Percentiles rank a stretch among this genome's conserved stretches.
Conservation (phyloP, 2,329 filamentous ascomycete genomes). For the Sclerotinia sclerotiorum region DNA sequence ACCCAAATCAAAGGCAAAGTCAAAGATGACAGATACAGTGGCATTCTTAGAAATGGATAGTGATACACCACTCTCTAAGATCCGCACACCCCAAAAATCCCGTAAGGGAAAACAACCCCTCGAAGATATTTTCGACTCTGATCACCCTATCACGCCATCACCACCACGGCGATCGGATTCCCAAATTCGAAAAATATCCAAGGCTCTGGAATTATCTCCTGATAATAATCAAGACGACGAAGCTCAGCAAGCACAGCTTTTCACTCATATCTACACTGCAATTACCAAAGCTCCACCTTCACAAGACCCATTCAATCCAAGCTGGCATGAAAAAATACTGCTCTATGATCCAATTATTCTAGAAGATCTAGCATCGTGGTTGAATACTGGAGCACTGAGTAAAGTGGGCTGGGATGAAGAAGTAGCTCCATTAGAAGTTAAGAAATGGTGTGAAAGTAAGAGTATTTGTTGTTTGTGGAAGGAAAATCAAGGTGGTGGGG, state of each 20-base stretch:
- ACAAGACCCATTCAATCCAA: slow-evolving; percentile 53
- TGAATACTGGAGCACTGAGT: slow-evolving; percentile 70
- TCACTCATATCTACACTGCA: slow-evolving; percentile 55
- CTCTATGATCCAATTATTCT: slow-evolving; percentile 89
- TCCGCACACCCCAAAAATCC: slow-evolving; percentile 39
- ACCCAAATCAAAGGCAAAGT: slow-evolving; percentile 28
- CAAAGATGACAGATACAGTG: slow-evolving; percentile 27
- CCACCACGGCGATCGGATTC: slow-evolving; percentile 34
- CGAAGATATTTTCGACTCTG: slow-evolving; percentile 55
- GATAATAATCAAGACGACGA: slow-evolving; percentile 23
- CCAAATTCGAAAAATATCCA: slow-evolving; percentile 27
- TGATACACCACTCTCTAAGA: slow-evolving; percentile 29
- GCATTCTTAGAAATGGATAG: slow-evolving; percentile 32
- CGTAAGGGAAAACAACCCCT: slow-evolving; percentile 35
- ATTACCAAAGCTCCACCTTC: slow-evolving; percentile 53
- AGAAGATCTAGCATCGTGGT: slow-evolving; percentile 80
- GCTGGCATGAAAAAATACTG: slow-evolving; percentile 90
- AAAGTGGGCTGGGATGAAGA: slow-evolving; percentile 65
- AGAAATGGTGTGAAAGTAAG: slow-evolving; percentile 85
- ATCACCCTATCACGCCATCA: slow-evolving; percentile 36
- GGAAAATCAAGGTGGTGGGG: slow-evolving; percentile 36
- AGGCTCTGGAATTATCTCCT: slow-evolving; percentile 26
- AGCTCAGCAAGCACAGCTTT: slow-evolving; percentile 48
- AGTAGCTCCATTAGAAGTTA: slow-evolving; percentile 64
- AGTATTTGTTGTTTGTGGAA: slow-evolving; percentile 81